Conservation (phyloP, 2,329 filamentous ascomycete genomes). For the Exophiala lecanii-corni region DNA sequence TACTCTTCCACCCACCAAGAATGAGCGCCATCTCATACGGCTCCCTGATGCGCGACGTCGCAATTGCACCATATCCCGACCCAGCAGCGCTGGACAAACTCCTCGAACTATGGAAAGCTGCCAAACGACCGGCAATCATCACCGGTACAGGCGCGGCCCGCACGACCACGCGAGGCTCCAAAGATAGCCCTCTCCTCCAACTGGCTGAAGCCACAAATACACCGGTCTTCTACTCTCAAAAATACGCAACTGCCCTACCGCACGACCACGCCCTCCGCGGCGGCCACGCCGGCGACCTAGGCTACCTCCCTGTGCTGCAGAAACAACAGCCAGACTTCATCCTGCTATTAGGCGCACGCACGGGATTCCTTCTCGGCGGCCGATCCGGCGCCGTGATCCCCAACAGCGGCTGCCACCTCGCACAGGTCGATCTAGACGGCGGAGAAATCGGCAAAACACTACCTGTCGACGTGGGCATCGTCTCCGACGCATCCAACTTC, state of each 20-base stretch:
- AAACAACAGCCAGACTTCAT: conserved; percentile 38
- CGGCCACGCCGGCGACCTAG: conserved; percentile 35
- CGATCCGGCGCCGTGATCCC: conserved; percentile 38
- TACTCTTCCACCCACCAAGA: conserved; percentile 41
- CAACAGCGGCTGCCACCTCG: conserved; percentile 32
- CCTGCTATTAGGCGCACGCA: conserved; percentile 39
- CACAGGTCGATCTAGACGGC: conserved; percentile 43
- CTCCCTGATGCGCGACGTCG: conserved; percentile 34
- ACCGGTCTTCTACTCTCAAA: conserved; percentile 40
- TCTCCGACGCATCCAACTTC: conserved; percentile 37
- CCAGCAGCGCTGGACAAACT: conserved; percentile 33
- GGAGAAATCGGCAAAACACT: conserved; percentile 40
- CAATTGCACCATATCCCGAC: conserved; percentile 36
- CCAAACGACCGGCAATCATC: conserved; percentile 40
- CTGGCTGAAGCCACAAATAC: conserved; percentile 35
- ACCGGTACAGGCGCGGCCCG: conserved; percentile 38
- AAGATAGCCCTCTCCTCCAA: conserved; percentile 31
- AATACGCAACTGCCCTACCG: conserved; percentile 24
- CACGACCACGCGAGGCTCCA: conserved; percentile 15
- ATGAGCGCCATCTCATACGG: conserved; percentile 38
- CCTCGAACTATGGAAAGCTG: conserved; percentile 30
- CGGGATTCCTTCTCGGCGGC: conserved; percentile 39
- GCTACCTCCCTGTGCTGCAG: conserved; percentile 27
- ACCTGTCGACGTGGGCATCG: conserved; percentile 39
- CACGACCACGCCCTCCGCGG: conserved; percentile 33